phyloP scores from a whole-genome alignment of 1,284 basidiomycete species.

The Violaceomyces palustris region DNA sequence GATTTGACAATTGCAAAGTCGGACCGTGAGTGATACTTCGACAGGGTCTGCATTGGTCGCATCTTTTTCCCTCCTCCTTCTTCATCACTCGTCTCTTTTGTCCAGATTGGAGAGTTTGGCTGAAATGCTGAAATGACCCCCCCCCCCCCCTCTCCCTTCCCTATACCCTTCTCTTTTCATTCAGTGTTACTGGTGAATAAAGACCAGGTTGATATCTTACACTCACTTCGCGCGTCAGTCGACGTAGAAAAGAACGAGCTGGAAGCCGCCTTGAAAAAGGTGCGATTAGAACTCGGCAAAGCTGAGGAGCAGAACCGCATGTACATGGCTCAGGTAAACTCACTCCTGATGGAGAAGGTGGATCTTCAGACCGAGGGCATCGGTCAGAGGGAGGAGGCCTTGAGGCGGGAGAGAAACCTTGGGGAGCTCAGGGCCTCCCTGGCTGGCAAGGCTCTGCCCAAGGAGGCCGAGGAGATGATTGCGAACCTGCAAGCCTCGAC shows the following conservation, averaged over 20 bases:
- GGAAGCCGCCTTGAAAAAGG: slow-evolving; percentile 63
- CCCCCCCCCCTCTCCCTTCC: no score
- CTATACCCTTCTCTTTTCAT: no score
- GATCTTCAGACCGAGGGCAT: slow-evolving; percentile 63
- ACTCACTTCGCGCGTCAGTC: slow-evolving; percentile 76
- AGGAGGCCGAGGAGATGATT: slow-evolving; percentile 73
- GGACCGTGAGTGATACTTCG: slow-evolving; percentile 64
- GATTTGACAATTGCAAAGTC: slow-evolving; percentile 79
- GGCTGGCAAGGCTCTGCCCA: slow-evolving; percentile 59
- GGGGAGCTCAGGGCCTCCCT: slow-evolving; percentile 61
- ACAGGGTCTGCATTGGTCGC: slow-evolving; percentile 56
- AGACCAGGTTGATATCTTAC: slow-evolving; percentile 61
- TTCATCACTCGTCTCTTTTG: no score
- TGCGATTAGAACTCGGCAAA: slow-evolving; percentile 68
- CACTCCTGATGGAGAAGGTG: slow-evolving; percentile 81
- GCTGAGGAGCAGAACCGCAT: slow-evolving; percentile 78
- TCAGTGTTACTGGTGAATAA: slow-evolving; percentile 54
- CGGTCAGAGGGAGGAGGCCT: slow-evolving; percentile 39
- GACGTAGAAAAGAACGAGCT: slow-evolving; percentile 76
- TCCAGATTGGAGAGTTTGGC: no score
- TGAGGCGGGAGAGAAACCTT: slow-evolving; percentile 28
- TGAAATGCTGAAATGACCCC: no score
- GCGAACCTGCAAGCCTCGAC: slow-evolving; percentile 73
- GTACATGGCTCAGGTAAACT: slow-evolving; percentile 66
- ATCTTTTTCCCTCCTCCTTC: slow-evolving; percentile 56